Conservation (phyloP, 805 yeast species). For the Starmerella gropengiesseri region DNA sequence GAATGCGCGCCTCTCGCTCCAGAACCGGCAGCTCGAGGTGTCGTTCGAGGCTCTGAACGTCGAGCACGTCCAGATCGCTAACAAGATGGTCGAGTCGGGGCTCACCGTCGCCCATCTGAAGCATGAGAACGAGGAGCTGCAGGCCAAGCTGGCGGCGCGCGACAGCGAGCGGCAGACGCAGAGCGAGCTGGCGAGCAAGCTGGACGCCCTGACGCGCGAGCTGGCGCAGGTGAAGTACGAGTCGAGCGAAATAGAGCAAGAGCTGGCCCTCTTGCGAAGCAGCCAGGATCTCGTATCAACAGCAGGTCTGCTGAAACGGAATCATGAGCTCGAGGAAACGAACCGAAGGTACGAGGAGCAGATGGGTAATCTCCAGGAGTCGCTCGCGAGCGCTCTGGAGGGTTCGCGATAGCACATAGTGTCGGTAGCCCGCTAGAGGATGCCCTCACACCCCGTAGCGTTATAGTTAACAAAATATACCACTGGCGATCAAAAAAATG, state of each 20-base stretch:
- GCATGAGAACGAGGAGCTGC: slow-evolving; percentile 60
- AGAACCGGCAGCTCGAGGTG: slow-evolving; percentile 61
- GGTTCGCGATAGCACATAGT: not conserved
- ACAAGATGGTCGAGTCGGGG: slow-evolving; percentile 73
- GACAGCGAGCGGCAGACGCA: slow-evolving; percentile 6
- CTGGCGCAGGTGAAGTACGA: slow-evolving; percentile 11
- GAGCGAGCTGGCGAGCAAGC: slow-evolving; percentile 7
- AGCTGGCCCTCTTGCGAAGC: slow-evolving; percentile 15
- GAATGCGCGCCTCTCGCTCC: slow-evolving; percentile 63
- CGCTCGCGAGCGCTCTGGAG: slow-evolving; percentile 21
- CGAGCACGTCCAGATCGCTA: slow-evolving; percentile 80
- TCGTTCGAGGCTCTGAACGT: slow-evolving; percentile 57
- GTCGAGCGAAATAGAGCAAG: slow-evolving; percentile 15
- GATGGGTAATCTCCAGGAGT: slow-evolving; percentile 23
- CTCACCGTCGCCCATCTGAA: slow-evolving; percentile 60
- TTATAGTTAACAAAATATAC: not conserved
- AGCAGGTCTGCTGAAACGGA: slow-evolving; percentile 15
- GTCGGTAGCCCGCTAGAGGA: no score
- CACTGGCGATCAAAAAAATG: not conserved
- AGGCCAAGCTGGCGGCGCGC: slow-evolving; percentile 11
- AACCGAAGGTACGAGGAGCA: slow-evolving; percentile 22
- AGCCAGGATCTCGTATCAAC: slow-evolving; percentile 6
- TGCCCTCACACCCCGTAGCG: no score
- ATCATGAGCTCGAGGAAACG: slow-evolving; percentile 17
- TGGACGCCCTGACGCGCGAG: slow-evolving; percentile 2